phyloP scores from a whole-genome alignment of 2,329 filamentous ascomycete genomes.

The Drechslerella coelobrocha region DNA sequence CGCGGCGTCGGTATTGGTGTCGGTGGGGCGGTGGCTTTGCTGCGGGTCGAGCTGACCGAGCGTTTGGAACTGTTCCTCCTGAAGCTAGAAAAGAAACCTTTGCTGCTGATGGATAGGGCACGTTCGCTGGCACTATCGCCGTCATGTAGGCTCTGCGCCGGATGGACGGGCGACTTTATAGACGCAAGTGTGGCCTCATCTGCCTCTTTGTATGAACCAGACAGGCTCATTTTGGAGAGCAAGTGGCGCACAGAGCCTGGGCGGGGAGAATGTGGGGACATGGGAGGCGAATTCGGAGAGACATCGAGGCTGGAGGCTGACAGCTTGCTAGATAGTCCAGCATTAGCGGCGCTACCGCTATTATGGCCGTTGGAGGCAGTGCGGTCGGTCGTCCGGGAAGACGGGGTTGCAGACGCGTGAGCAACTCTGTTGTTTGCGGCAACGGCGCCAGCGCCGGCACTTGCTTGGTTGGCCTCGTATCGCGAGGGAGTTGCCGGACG shows the following conservation, averaged over 20 bases:
- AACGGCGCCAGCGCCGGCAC: slow-evolving; percentile 16
- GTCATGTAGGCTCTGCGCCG: slow-evolving; percentile 23
- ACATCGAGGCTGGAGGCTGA: slow-evolving; percentile 43
- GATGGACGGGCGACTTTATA: slow-evolving; percentile 35
- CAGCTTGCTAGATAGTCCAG: slow-evolving; percentile 35
- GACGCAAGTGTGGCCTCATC: slow-evolving; percentile 47
- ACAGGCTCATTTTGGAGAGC: slow-evolving; percentile 48
- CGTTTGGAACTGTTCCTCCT: slow-evolving; percentile 48
- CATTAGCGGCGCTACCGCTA: slow-evolving; percentile 12
- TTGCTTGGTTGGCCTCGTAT: slow-evolving; percentile 7
- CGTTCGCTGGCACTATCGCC: slow-evolving; percentile 42
- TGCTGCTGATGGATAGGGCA: slow-evolving; percentile 33
- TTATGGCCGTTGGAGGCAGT: not conserved
- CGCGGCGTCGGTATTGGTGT: slow-evolving; percentile 20
- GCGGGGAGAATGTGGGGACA: slow-evolving; percentile 44
- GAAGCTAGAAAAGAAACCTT: slow-evolving; percentile 49
- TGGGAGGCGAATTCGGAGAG: slow-evolving; percentile 47
- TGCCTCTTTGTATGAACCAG: slow-evolving; percentile 48
- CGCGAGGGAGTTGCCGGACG: slow-evolving; percentile 35
- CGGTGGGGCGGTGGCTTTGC: slow-evolving; percentile 19
- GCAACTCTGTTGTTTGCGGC: slow-evolving; percentile 2
- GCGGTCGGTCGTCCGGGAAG: not conserved
- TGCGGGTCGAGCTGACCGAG: slow-evolving; percentile 40
- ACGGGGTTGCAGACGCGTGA: not conserved
- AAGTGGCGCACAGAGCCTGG: slow-evolving; percentile 43